These are phyloP conservation scores for Leucaena leucocephala DNA, from an alignment of 306 rosid species.

Conservation along the genomic window DNA sequence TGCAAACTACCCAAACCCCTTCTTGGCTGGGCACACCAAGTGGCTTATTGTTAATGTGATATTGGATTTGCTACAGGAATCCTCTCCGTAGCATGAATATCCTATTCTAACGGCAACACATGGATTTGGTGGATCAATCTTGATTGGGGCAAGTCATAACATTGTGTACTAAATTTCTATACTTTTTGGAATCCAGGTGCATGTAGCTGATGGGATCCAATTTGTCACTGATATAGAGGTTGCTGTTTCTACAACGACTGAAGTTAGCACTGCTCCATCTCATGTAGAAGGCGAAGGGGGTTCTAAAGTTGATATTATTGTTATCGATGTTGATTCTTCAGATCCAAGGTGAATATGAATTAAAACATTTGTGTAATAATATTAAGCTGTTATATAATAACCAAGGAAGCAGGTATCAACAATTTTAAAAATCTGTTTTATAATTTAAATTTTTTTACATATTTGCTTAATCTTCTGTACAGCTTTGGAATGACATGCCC, in stretches of 20 bases:
- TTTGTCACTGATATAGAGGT: slow-evolving; percentile 59
- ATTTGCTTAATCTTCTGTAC: slow-evolving; percentile 33
- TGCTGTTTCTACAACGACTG: slow-evolving; percentile 37
- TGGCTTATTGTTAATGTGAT: neutral
- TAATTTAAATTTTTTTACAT: slow-evolving; percentile 26
- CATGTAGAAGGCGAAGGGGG: slow-evolving; percentile 39
- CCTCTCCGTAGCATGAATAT: neutral
- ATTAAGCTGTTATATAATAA: slow-evolving; percentile 17
- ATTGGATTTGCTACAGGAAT: neutral
- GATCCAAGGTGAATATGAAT: slow-evolving; percentile 73
- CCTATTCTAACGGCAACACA: neutral
- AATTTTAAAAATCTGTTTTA: slow-evolving; percentile 4
- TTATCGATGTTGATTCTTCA: slow-evolving; percentile 89
- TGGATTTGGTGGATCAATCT: slow-evolving; percentile 30
- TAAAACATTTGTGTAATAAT: slow-evolving; percentile 23
- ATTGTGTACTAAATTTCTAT: slow-evolving; percentile 24
- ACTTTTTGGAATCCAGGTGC: slow-evolving; percentile 66
- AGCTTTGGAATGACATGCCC: slow-evolving; percentile 95
- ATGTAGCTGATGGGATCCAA: slow-evolving; percentile 84
- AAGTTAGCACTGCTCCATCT: slow-evolving; percentile 30
- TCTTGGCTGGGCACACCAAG: too few species aligned
- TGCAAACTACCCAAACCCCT: neutral
- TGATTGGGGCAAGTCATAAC: slow-evolving; percentile 9
- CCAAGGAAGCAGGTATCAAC: slow-evolving; percentile 1
- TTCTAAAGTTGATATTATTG: slow-evolving; percentile 68